Percentiles rank a stretch among this genome's conserved stretches.
These are phyloP conservation scores for Linaria vulgaris DNA, from an alignment of 257 asterid genomes.

Conservation along the genomic window DNA sequence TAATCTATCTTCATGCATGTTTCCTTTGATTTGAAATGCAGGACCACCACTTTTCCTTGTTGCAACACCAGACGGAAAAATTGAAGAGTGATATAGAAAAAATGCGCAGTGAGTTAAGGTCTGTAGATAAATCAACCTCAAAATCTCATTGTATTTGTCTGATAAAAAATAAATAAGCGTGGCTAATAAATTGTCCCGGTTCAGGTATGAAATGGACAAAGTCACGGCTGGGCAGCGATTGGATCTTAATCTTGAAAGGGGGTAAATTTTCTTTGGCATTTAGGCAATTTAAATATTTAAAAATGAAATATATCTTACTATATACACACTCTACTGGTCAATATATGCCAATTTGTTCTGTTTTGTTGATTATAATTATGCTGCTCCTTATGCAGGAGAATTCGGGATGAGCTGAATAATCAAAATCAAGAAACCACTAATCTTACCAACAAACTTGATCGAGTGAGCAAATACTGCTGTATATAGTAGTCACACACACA, in stretches of 20 bases:
- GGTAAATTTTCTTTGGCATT: constrained; percentile 41
- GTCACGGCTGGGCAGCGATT: constrained; percentile 93
- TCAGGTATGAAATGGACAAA: constrained; percentile 92
- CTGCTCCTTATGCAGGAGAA: constrained; percentile 62
- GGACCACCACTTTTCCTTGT: constrained; percentile 83
- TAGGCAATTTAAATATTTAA: not conserved
- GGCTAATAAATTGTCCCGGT: constrained; percentile 23
- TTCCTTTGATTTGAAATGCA: constrained; percentile 40
- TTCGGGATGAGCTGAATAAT: constrained; percentile 76
- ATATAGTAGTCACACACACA: not conserved
- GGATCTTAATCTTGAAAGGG: constrained; percentile 93
- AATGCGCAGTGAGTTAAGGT: constrained; percentile 93
- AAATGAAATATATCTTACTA: not conserved
- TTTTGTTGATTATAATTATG: not conserved
- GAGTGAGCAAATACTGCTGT: constrained; percentile 47
- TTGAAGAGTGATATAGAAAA: constrained; percentile 78
- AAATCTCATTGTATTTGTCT: not conserved
- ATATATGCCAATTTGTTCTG: not conserved
- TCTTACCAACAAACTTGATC: constrained; percentile 90
- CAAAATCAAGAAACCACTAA: constrained; percentile 86
- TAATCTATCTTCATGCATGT: constrained; percentile 3
- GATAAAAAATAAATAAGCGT: constrained; percentile 20
- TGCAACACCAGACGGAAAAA: constrained; percentile 89
- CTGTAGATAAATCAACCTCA: constrained; percentile 15
- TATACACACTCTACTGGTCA: no score